Base-by-base conservation (phyloP, 352 stramenopile species). In the Aphanomyces euteiches region DNA sequence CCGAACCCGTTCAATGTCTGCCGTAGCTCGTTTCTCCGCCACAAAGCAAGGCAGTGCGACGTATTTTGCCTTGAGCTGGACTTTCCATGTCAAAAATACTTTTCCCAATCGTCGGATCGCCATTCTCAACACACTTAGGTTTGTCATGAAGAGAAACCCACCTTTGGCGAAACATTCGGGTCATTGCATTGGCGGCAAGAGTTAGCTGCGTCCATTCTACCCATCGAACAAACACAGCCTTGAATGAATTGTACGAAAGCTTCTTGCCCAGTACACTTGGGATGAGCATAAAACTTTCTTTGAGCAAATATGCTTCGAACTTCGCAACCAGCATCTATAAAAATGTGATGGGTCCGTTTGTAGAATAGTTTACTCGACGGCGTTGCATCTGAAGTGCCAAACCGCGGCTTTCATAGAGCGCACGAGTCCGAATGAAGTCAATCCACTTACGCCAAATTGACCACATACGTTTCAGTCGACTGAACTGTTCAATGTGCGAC, bases 201-300 rank as follows among this genome's bases (percentile, higher is more conserved):
- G 78, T 72, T 34, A 74, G 67, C 60, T 90, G 82, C 7, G 82
- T 76, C 40, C 76, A 83, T 56, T 90, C 80, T 5, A 85, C 70
- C 82, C 82, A 90, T 5, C 82, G 79, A 40, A 86, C 73, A 64
- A 90, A 86, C 3, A 79, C 61, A 0, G 78, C 78, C 8, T 63
- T 66, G 43, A 85, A 85, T 5, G 74, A 66, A 50, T 87, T 88
- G 28, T 67, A 72, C 1, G 47, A 45, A 8, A 70, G 54, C 21
- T 70, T 70, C 39, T 70, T 54, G 2, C 19, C 64, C 7, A 70
- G 64, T 7, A 70, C 64, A 12, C 47, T 70, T 39, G 64, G 64
- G 21, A 70, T 63, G 47, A 70, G n/a, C 64, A 70, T 70, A 47
- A 70, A 70, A 10, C 61, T 50, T 54, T 70, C n/a, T 1, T 70